These are phyloP conservation scores for Hygrophoropsis aurantiaca DNA, from an alignment of 768 basidiomycete genomes.

Conservation along the genomic window DNA sequence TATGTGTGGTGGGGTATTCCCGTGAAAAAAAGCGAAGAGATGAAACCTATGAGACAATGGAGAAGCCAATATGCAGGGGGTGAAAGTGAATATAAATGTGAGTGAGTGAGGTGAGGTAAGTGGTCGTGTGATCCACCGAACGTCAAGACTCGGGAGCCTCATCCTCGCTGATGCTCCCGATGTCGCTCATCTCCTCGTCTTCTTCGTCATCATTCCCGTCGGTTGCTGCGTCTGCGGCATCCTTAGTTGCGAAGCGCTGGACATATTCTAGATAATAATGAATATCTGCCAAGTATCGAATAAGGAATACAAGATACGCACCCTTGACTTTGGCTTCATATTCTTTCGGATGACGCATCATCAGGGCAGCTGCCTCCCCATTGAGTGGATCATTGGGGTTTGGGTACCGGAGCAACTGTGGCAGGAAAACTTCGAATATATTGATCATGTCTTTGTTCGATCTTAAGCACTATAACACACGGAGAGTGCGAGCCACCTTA, in stretches of 20 bases:
- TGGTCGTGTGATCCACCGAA: not conserved
- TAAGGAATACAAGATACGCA: constrained; percentile 28
- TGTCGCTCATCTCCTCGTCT: constrained; percentile 86
- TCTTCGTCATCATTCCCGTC: constrained; percentile 63
- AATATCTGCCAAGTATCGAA: constrained; percentile 1
- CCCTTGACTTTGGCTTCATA: constrained; percentile 95
- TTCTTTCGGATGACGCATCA: constrained; percentile 96
- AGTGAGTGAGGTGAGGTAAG: constrained; percentile 3
- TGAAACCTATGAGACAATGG: constrained; percentile 14
- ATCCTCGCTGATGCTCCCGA: constrained; percentile 78
- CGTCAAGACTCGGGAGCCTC: constrained; percentile 40
- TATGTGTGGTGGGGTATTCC: constrained; percentile 25
- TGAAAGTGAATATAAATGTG: not conserved
- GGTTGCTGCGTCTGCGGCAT: constrained; percentile 76
- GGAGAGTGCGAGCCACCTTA: constrained; percentile 40
- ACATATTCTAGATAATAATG: constrained; percentile 75
- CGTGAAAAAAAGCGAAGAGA: constrained; percentile 14
- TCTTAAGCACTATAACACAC: not conserved
- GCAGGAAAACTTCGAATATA: constrained; percentile 97
- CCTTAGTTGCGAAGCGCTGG: constrained; percentile 90
- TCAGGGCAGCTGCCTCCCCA: constrained; percentile 94
- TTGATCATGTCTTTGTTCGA: constrained; percentile 90
- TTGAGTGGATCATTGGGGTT: constrained; percentile 98
- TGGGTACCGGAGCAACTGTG: constrained; percentile 94
- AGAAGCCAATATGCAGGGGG: constrained; percentile 11